Evolutionary conservation across 1,284 basidiomycete genomes (phyloP), one percentile per base, ranked within the genome.

Genomic region (Sanghuangporus sanghuang): DNA sequence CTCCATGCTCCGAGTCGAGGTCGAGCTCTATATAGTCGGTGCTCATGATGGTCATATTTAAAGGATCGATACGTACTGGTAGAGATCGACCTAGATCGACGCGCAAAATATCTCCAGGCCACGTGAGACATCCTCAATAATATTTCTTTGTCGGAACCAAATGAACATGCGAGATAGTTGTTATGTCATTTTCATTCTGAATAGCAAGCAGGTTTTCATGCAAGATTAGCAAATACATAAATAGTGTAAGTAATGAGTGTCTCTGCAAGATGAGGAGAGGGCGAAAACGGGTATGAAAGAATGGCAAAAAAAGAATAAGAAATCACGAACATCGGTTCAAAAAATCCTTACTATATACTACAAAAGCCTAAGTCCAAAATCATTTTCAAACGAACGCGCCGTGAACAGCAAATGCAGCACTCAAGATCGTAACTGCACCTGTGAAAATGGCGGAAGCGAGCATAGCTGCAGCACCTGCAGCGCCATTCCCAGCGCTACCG

Each of bases 401-500:
- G 12, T 50, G 12, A 11, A 55, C 18, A 27, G 52, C n/a, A 16
- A 64, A 44, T 6, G 50, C 54, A 23, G 63, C 59, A 11, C 63
- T 59, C 18, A 64, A 38, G 27, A 64, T 9, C 8, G 54, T 21
- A n/a, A 40, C 14, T 14, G 36, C 21, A 14, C 63, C 63, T 6
- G 63, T 61, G 52, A 64, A 27, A n/a, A 57, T 39, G 16, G 59
- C 63, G 8, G 59, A 61, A n/a, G 59, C 54, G 9, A 61, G 54
- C 53, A 61, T 57, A 1, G 63, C 59, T 14, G 14, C 52, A 6
- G 38, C 16, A 11, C 50, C n/a, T 6, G 53, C 55, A 44, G 59
- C 66, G 3, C 67, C 70, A 18, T 65, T 65, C 21, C 27, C n/a
- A 32, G 68, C 73, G 64, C 75, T 77, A 23, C 80, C 79, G 18